Percentiles rank a stretch among this genome's conserved stretches.
These are phyloP conservation scores for Taiozyma sp. DNA, from an alignment of 1,139 yeast genomes.

Conservation along the genomic window DNA sequence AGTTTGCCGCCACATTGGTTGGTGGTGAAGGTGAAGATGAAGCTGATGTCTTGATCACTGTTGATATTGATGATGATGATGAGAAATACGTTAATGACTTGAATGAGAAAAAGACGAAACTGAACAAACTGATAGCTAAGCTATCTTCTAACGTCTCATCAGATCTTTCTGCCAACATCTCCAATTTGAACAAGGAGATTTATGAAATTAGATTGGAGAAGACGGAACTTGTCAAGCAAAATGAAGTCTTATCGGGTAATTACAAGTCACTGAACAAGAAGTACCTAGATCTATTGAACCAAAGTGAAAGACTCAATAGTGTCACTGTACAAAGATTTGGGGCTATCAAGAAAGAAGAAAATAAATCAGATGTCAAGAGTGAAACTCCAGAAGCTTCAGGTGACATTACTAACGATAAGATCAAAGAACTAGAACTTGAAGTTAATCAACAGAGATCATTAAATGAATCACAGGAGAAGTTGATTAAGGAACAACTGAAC, in stretches of 20 bases:
- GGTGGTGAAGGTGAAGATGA: not conserved
- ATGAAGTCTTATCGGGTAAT: constrained; percentile 27
- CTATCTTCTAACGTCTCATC: constrained; percentile 6
- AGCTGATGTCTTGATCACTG: constrained; percentile 7
- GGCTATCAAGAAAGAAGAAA: constrained; percentile 4
- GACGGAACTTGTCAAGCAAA: constrained; percentile 24
- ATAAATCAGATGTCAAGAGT: not conserved
- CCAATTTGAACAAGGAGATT: constrained; percentile 9
- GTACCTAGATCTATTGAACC: constrained; percentile 30
- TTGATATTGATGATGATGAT: constrained; percentile 8
- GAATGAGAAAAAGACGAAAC: constrained; percentile 9
- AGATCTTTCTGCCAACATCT: constrained; percentile 7
- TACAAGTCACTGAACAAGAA: constrained; percentile 34
- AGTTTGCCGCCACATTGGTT: constrained; percentile 4
- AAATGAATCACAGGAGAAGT: constrained; percentile 7
- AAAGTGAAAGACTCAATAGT: constrained; percentile 40
- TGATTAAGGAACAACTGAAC: constrained; percentile 8
- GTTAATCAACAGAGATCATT: constrained; percentile 6
- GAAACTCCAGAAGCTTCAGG: not conserved
- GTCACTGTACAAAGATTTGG: constrained; percentile 12
- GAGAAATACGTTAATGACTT: constrained; percentile 9
- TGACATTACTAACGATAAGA: not conserved
- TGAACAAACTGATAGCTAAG: constrained; percentile 7
- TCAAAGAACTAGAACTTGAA: constrained; percentile 7
- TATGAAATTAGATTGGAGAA: constrained; percentile 20